These are phyloP conservation scores for Ceriops zippeliana DNA, from an alignment of 345 rosid species.

Conservation along the genomic window DNA sequence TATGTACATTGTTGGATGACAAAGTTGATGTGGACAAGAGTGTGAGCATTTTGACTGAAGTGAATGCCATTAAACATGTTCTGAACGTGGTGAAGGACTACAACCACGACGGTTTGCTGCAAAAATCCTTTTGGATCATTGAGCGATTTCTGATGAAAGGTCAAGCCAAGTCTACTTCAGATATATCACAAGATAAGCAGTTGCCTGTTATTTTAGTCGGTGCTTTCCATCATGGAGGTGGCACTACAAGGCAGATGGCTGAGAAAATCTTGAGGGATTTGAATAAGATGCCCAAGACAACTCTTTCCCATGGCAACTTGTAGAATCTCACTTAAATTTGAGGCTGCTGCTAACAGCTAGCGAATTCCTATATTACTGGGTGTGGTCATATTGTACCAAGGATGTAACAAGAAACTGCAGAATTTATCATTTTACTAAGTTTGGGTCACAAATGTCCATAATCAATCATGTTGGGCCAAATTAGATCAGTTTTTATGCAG, in stretches of 20 bases:
- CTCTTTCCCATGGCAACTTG: conserved; percentile 28
- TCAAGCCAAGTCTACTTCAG: conserved; percentile 46
- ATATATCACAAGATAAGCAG: conserved; percentile 66
- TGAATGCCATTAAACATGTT: conserved; percentile 48
- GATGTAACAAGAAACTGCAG: neutral
- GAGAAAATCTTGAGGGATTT: conserved; percentile 70
- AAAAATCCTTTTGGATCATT: conserved; percentile 80
- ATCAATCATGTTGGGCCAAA: neutral
- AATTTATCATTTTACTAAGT: neutral
- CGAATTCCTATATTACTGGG: neutral
- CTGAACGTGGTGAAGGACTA: conserved; percentile 66
- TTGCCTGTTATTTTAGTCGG: conserved; percentile 60
- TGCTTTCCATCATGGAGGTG: conserved; percentile 77
- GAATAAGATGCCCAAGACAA: conserved; percentile 55
- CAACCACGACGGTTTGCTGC: conserved; percentile 58
- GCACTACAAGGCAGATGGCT: conserved; percentile 72
- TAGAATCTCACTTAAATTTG: conserved; percentile 11
- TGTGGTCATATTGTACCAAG: neutral
- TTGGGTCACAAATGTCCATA: neutral
- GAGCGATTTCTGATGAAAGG: conserved; percentile 74
- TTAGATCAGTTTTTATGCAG: neutral
- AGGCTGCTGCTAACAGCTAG: neutral
- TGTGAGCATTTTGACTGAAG: conserved; percentile 51
- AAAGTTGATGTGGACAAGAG: conserved; percentile 73
- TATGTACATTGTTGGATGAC: conserved; percentile 80